phyloP scores from a whole-genome alignment of 2,329 filamentous ascomycete species.

The Xylaria sp. region DNA sequence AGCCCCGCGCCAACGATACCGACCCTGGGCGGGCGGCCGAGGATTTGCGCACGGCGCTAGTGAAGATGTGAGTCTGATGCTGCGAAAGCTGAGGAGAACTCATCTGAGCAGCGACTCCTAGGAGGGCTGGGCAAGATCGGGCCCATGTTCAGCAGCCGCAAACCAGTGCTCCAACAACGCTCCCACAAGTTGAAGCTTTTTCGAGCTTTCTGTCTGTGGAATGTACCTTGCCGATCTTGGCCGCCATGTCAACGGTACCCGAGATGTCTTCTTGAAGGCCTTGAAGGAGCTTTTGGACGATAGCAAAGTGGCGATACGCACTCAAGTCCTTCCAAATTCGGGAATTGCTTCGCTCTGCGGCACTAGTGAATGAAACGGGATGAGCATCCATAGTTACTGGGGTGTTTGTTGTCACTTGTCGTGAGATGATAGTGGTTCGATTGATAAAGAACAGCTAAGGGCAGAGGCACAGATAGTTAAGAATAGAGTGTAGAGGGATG shows the following conservation, averaged over 20 bases:
- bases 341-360: slow-evolving; percentile 50
- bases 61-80: slow-evolving; percentile 33
- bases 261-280: slow-evolving; percentile 42
- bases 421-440: not conserved
- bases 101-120: slow-evolving; percentile 39
- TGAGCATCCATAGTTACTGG: slow-evolving; percentile 56
- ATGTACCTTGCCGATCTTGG: slow-evolving; percentile 46
- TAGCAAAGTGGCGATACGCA: slow-evolving; percentile 47
- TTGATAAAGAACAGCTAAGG: not conserved
- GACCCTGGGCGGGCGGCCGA: slow-evolving; percentile 55
- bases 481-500: not conserved
- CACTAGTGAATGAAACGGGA: slow-evolving; percentile 55
- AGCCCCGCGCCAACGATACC: slow-evolving; percentile 74
- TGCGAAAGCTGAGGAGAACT: slow-evolving; percentile 32
- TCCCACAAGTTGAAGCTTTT: slow-evolving; percentile 39
- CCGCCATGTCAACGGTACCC: slow-evolving; percentile 42
- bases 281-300: slow-evolving; percentile 41
- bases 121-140: slow-evolving; percentile 38
- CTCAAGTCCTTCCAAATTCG: slow-evolving; percentile 58
- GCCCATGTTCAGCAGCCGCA: slow-evolving; percentile 30
- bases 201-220: slow-evolving; percentile 34
- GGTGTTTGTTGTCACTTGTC: not conserved
- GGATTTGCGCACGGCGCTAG: slow-evolving; percentile 37
- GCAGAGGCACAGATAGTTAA: not conserved
- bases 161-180: slow-evolving; percentile 35